phyloP scores from a whole-genome alignment of 1,284 basidiomycete genomes.

The Caloboletus inedulis region DNA sequence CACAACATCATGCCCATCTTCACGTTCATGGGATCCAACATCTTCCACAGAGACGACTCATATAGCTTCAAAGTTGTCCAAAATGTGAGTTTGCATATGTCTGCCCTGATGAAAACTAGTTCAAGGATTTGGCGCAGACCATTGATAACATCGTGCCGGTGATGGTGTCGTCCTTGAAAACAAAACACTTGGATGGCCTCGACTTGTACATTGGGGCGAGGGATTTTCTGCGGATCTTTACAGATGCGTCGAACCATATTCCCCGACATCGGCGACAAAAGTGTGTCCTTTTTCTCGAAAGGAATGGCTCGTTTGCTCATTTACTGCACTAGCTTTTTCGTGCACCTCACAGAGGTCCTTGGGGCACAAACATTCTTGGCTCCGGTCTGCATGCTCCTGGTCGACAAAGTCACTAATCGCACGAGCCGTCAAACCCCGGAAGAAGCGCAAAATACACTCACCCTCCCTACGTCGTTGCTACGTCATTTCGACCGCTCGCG shows the following conservation, averaged over 20 bases:
- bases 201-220: slow-evolving; percentile 65
- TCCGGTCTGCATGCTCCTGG: slow-evolving; percentile 81
- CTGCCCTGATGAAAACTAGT: neutral
- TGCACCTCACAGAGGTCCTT: slow-evolving; percentile 85
- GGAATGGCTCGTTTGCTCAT: slow-evolving; percentile 12
- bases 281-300: slow-evolving; percentile 41
- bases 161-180: slow-evolving; percentile 75
- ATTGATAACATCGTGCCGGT: slow-evolving; percentile 93
- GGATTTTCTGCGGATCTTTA: slow-evolving; percentile 83
- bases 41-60: slow-evolving; percentile 94
- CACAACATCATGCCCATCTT: slow-evolving; percentile 99
- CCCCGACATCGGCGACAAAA: slow-evolving; percentile 83
- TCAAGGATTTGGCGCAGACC: slow-evolving; percentile 51
- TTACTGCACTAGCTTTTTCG: slow-evolving; percentile 69
- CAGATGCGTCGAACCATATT: slow-evolving; percentile 83
- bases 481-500: slow-evolving; percentile 53
- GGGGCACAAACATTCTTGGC: slow-evolving; percentile 81
- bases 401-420: slow-evolving; percentile 76
- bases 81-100: slow-evolving; percentile 50
- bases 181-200: slow-evolving; percentile 49
- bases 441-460: slow-evolving; percentile 59
- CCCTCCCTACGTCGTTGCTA: slow-evolving; percentile 64
- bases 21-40: slow-evolving; percentile 97
- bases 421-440: slow-evolving; percentile 63
- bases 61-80: slow-evolving; percentile 96